A percentile compares a stretch with the other conserved stretches of the same genome.
Evolutionary conservation across 805 yeast species (phyloP).

Genomic region (Yarrowia divulgata): DNA sequence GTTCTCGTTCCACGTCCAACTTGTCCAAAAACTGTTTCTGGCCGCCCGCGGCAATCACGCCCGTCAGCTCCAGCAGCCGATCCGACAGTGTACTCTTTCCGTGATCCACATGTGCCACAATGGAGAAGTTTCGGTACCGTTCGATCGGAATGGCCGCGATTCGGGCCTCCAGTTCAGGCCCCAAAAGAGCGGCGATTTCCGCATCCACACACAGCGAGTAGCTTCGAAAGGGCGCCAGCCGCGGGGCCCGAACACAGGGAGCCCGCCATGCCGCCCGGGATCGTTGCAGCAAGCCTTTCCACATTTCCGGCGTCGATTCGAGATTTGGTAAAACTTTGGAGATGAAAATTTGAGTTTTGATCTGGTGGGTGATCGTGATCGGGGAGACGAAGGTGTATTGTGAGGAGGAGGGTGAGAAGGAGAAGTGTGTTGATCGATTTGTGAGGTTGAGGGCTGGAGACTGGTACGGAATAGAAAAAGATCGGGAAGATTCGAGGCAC

Average conservation of each 20-base stretch:
- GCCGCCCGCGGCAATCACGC: constrained; percentile 77
- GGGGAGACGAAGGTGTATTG: no score
- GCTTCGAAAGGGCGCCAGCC: neutral
- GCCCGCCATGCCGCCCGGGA: neutral
- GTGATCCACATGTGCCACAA: constrained; percentile 96
- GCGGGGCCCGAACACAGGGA: neutral
- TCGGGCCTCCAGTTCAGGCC: constrained; percentile 57
- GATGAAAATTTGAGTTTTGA: neutral
- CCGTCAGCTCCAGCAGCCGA: constrained; percentile 83
- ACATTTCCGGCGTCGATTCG: constrained; percentile 2
- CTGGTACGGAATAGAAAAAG: no score
- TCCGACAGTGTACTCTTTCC: constrained; percentile 83
- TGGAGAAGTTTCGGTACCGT: constrained; percentile 87
- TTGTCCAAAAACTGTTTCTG: constrained; percentile 89
- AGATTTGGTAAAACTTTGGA: neutral
- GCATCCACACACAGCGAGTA: constrained; percentile 24
- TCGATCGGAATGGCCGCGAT: constrained; percentile 81
- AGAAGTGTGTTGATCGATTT: no score
- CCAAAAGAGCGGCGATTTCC: constrained; percentile 23
- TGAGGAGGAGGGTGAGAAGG: no score
- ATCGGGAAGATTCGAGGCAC: no score
- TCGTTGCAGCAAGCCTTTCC: constrained; percentile 12
- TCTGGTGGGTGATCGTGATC: neutral
- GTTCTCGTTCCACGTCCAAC: constrained; percentile 91
- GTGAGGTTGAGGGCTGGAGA: no score